These are phyloP conservation scores for Aspergillus olivimuriae DNA, from an alignment of 495 filamentous ascomycete species.

Conservation along the genomic window DNA sequence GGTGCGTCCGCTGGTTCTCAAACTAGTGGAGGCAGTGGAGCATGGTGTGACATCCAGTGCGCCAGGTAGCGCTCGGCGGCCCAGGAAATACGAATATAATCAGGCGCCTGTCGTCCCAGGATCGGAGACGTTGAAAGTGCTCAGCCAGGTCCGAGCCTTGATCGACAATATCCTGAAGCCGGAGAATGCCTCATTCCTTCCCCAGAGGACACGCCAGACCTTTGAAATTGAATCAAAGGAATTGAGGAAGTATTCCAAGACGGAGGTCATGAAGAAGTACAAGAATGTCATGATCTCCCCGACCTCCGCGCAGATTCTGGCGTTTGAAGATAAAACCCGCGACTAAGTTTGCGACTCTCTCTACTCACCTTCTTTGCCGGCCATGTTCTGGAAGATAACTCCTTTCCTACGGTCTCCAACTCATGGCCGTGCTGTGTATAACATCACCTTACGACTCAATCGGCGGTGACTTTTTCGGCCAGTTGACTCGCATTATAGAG, in stretches of 20 bases:
- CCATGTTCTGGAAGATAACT: background rate
- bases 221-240: too few species aligned
- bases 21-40: slow-evolving; percentile 25
- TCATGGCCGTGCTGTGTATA: too few species aligned
- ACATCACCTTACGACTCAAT: too few species aligned
- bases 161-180: slow-evolving; percentile 26
- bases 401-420: too few species aligned
- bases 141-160: slow-evolving; percentile 21
- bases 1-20: slow-evolving; percentile 23
- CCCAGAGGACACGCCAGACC: slow-evolving; percentile 23
- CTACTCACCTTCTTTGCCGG: too few species aligned
- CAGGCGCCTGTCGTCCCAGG: slow-evolving; percentile 7
- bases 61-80: background rate
- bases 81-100: background rate
- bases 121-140: slow-evolving; percentile 13
- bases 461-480: too few species aligned
- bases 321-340: slow-evolving; percentile 5
- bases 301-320: slow-evolving; percentile 17
- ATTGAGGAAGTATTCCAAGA: slow-evolving; percentile 21
- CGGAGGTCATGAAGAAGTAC: slow-evolving; percentile 12
- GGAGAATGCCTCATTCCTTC: slow-evolving; percentile 16
- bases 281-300: slow-evolving; percentile 12
- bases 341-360: too few species aligned
- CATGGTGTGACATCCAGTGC: background rate
- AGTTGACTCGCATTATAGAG: slow-evolving; percentile 10